Base-by-base conservation (phyloP, 176 grass and related monocot genomes). In the Aegilops tauschii region DNA sequence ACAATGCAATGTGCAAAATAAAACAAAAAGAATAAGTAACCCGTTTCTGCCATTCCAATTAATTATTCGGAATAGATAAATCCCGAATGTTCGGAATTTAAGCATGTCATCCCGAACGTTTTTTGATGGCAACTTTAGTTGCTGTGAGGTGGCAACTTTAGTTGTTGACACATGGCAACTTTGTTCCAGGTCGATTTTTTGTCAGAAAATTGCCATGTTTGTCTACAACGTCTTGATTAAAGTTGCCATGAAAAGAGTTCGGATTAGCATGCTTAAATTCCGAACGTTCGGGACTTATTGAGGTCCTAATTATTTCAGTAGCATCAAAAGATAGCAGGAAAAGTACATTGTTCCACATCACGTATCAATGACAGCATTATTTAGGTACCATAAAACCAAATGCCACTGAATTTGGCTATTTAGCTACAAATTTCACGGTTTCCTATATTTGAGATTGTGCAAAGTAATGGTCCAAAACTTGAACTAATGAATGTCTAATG, bases 271-370 rank as follows among this genome's bases (percentile, higher is more conserved):
- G 23, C 23, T 25, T 25, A 25, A 25, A 25, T 25, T 25, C 23
- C 23, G 23, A 25, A 25, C 23, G 23, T 25, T 25, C 23, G 23
- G 23, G 23, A 25, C 23, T 25, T 25, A 25, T 25, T 25, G 23
- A 25, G 23, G 23, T 25, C 23, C 23, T 66, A 65, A 30, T 35
- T 39, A 30, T 69, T 64, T 65, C 9, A 80, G 31, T 35, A 54
- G 37, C 31, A 79, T n/a, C 61, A 80, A 87, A 59, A 52, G 20
- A 82, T 70, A 32, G 64, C 59, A 61, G 14, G 40, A 54, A 73
- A 73, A 58, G 61, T n/a, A 64, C 18, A 42, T 76, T 76, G 44
- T 37, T 90, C 27, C 66, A 6, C 34, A 50, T 52, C 35, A 71
- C 12, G 56, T 67, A 56, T n/a, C 13, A 80, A 79, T 25, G 70